Evolutionary conservation across 352 stramenopile species (phyloP), one percentile per base, ranked within the genome.

Genomic region (Pythium diclinum): DNA sequence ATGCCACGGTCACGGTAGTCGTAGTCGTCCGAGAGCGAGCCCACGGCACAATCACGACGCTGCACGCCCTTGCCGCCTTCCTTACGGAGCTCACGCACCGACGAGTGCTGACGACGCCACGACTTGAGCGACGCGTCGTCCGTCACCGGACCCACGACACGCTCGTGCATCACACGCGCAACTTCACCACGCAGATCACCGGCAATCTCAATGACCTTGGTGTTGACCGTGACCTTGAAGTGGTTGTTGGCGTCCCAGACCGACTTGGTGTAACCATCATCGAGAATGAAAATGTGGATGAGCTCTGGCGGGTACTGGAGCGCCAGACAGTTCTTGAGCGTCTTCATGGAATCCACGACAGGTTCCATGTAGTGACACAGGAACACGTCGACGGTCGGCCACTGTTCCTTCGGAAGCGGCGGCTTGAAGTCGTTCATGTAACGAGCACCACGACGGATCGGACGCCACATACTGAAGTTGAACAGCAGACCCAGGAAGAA

Each of bases 401-500:
- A 96, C 71, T 96, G 85, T 63, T 93, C 83, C 76, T 92, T 93
- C 36, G 87, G 85, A 63, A 96, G 85, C 21, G 83, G 83, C 17
- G 87, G 87, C 81, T 96, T 94, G 67, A 96, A 96, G 74, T 96
- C 87, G 71, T 92, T 92, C 78, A 96, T 77, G 78, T 77, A 96
- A 28, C 84, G 87, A 61, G 87, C 87, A 36, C 87, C 87, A 75
- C 87, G 87, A 81, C 87, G 87, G 42, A 96, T 91, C 11, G 87
- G 87, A 57, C 84, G 84, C 87, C 87, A 96, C 87, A 96, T 96
- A 83, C 82, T 90, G 71, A 96, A 94, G 82, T 96, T 93, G 75
- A 89, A 96, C 1, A 96, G 77, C 65, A 96, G 67, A 61, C 87
- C 87, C 28, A 96, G 67, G 66, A 92, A 94, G 52, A 83, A 93